A percentile compares a stretch with the other conserved stretches of the same genome.
These are phyloP conservation scores for Talaromyces islandicus DNA, from an alignment of 2,329 filamentous ascomycete genomes.

Conservation along the genomic window DNA sequence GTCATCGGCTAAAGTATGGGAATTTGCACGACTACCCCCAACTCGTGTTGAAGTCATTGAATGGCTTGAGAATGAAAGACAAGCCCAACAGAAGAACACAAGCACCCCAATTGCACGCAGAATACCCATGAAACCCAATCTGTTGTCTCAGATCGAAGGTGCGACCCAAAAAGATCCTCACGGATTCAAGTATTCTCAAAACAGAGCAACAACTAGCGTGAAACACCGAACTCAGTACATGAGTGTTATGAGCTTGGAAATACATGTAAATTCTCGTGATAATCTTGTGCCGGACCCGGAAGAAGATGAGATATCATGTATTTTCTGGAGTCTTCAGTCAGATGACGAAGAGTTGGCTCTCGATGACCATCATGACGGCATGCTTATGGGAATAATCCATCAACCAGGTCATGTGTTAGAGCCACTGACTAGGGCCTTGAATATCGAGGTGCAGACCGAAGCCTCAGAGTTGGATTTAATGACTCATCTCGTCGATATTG, in stretches of 20 bases:
- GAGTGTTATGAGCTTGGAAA: conserved; percentile 90
- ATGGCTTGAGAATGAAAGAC: conserved; percentile 54
- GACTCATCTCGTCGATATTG: conserved; percentile 78
- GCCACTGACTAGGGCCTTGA: conserved; percentile 57
- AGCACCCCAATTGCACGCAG: background rate
- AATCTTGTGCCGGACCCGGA: conserved; percentile 81
- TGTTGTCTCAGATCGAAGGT: conserved; percentile 78
- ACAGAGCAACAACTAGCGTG: conserved; percentile 65
- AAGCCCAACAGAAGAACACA: conserved; percentile 11
- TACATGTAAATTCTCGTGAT: conserved; percentile 83
- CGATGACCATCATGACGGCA: conserved; percentile 43
- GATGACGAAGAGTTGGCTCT: conserved; percentile 56
- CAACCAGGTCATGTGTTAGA: conserved; percentile 57
- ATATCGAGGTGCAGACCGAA: conserved; percentile 66
- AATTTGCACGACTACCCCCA: conserved; percentile 66
- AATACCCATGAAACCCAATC: conserved; percentile 18
- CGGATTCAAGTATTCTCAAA: conserved; percentile 81
- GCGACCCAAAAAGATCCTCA: conserved; percentile 76
- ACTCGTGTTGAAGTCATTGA: conserved; percentile 59
- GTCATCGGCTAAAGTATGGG: conserved; percentile 68
- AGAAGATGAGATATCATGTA: conserved; percentile 77
- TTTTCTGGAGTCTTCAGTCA: conserved; percentile 86
- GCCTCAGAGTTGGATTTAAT: conserved; percentile 76
- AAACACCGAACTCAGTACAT: conserved; percentile 87
- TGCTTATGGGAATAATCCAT: conserved; percentile 66